These are phyloP conservation scores for Talaromyces sp. DNA, from an alignment of 2,329 filamentous ascomycete species.

Conservation along the genomic window DNA sequence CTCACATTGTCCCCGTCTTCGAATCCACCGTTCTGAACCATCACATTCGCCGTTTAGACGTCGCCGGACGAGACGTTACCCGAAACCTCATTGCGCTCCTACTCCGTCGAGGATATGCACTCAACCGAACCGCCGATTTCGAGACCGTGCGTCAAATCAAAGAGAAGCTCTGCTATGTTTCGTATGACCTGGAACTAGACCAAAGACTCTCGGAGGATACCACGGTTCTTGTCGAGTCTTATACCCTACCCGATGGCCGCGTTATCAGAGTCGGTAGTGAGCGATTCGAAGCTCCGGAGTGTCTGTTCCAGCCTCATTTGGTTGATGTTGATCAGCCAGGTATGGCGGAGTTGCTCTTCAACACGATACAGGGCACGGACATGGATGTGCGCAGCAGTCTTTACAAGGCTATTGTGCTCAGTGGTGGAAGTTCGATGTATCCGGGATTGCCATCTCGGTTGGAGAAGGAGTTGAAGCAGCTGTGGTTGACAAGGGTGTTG, in stretches of 20 bases:
- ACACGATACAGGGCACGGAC: conserved; percentile 94
- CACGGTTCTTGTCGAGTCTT: conserved; percentile 93
- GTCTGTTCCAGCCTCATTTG: conserved; percentile 95
- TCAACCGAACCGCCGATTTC: conserved; percentile 98
- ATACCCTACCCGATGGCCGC: conserved; percentile 92
- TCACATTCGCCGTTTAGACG: conserved; percentile 87
- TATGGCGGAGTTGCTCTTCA: conserved; percentile 96
- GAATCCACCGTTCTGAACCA: conserved; percentile 98
- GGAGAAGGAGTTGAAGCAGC: conserved; percentile 98
- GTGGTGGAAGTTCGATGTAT: conserved; percentile 98
- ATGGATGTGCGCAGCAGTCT: conserved; percentile 90
- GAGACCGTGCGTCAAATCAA: conserved; percentile 99
- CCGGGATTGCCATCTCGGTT: conserved; percentile 88
- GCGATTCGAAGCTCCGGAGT: conserved; percentile 96
- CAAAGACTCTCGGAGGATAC: conserved; percentile 96
- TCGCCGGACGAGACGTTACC: conserved; percentile 96
- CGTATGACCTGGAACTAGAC: conserved; percentile 94
- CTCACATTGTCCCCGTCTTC: conserved; percentile 97
- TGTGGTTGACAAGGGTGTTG: conserved; percentile 92
- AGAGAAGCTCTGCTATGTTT: conserved; percentile 99
- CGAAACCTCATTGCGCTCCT: conserved; percentile 95
- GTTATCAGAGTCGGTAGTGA: conserved; percentile 96
- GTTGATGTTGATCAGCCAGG: conserved; percentile 97
- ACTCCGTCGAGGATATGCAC: conserved; percentile 86
- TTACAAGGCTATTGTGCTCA: conserved; percentile 96